Conservation (phyloP, 2,329 filamentous ascomycete species). For the Apiospora malaysiana region DNA sequence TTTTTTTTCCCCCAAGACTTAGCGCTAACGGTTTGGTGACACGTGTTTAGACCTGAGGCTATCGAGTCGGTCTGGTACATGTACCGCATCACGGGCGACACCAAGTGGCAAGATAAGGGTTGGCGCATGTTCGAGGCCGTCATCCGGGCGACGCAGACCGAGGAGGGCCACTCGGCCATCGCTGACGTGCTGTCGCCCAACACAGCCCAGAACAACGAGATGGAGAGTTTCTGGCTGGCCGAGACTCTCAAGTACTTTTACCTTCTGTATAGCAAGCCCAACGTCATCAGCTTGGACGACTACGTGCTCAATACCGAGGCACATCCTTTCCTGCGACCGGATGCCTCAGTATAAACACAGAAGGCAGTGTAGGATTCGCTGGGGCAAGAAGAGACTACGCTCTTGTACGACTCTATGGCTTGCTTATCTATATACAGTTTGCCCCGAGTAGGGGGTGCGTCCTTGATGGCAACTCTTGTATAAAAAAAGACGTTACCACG, state of each 20-base stretch:
- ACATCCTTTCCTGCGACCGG: slow-evolving; percentile 60
- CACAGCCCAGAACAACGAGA: slow-evolving; percentile 60
- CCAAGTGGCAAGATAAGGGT: slow-evolving; percentile 76
- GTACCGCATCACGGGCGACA: slow-evolving; percentile 86
- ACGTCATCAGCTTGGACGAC: slow-evolving; percentile 70
- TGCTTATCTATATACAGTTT: not conserved
- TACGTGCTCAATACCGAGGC: slow-evolving; percentile 72
- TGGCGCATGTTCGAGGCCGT: slow-evolving; percentile 86
- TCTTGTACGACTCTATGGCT: not conserved
- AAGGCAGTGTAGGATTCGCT: not conserved
- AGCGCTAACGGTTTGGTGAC: slow-evolving; percentile 26
- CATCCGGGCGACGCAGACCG: slow-evolving; percentile 67
- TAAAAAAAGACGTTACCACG: not conserved
- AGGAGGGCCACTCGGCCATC: slow-evolving; percentile 74
- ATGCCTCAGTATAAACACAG: slow-evolving; percentile 18
- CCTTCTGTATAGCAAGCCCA: slow-evolving; percentile 70
- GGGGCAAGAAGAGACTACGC: not conserved
- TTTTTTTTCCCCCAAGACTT: slow-evolving; percentile 28
- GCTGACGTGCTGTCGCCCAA: slow-evolving; percentile 60
- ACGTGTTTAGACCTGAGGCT: slow-evolving; percentile 70
- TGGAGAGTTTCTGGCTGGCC: slow-evolving; percentile 91
- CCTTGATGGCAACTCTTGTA: too few relatives aligned
- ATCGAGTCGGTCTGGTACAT: slow-evolving; percentile 90
- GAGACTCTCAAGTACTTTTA: slow-evolving; percentile 96
- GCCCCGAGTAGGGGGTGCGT: too few relatives aligned